Evolutionary conservation across 768 basidiomycete genomes (phyloP), one percentile per base, ranked within the genome.

Genomic region (Trichaptum fuscoviolaceum): DNA sequence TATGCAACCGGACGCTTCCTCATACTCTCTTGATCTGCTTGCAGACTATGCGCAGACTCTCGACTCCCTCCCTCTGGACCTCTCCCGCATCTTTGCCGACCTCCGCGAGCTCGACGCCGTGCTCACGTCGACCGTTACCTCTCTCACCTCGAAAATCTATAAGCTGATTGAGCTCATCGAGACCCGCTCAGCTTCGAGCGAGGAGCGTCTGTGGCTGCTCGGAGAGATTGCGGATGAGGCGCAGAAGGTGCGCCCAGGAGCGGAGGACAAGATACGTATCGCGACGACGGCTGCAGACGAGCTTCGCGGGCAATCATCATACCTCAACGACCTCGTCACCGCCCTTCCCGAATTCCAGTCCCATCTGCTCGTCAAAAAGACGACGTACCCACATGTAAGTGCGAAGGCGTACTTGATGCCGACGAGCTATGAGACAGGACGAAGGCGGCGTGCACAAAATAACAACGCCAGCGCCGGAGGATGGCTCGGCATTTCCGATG

Each of bases 81-180:
- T 99, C 77, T 96, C 96, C 15, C 89, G 93, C 77, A 90, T 88
- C 77, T 93, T 97, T 76, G 93, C 91, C 12, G 97, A 99, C 83
- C 87, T 99, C 64, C 92, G 95, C 69, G 97, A 99, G 79, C 92
- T 99, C 78, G 97, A 99, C 77, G 97, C 96, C 66, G 97, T 99
- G 67, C 86, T 99, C 71, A 95, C 95, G 70, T 82, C 91, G 58
- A 93, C 93, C 68, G 91, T 96, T 77, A 76, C 87, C 69, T 82
- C 85, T 70, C 90, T 99, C 74, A 94, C 91, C 66, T 71, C 83
- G 59, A 94, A 94, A 77, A 89, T 99, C 69, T 83, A 85, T 66
- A 75, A 77, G 52, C 89, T 99, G 70, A 90, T 88, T 57, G 73
- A 80, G 66, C 87, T 93, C 85, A 87, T 97, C 73, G 88, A 93